phyloP scores from a whole-genome alignment of 78 protist species.

The Polysphondylium violaceum region DNA sequence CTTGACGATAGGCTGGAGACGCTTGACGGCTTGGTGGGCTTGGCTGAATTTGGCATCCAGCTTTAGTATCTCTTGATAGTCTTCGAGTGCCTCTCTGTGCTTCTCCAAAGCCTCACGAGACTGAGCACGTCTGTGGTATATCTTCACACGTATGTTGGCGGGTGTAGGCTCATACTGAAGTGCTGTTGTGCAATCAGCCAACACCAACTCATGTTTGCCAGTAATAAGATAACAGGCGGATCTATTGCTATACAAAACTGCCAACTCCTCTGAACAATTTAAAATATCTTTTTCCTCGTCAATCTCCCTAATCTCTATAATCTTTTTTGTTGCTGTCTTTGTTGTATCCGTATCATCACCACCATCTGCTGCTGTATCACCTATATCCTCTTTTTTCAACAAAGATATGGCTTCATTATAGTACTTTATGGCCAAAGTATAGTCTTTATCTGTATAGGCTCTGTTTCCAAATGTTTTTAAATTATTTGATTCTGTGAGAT shows the following conservation, averaged over 20 bases:
- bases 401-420: conserved; percentile 66
- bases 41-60: conserved; percentile 8
- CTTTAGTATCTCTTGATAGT: conserved; percentile 23
- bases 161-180: conserved; percentile 39
- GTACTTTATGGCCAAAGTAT: conserved; percentile 20
- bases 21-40: conserved; percentile 15
- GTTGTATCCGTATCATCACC: background rate
- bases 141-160: conserved; percentile 10
- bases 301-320: conserved; percentile 70
- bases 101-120: conserved; percentile 63
- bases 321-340: conserved; percentile 22
- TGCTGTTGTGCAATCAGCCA: conserved; percentile 47
- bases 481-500: conserved; percentile 34
- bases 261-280: conserved; percentile 44
- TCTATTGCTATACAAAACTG: conserved; percentile 65
- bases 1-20: conserved; percentile 68
- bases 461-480: conserved; percentile 54
- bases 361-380: background rate
- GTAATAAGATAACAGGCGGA: conserved; percentile 36
- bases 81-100: conserved; percentile 48
- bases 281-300: conserved; percentile 16
- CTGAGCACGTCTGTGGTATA: conserved; percentile 57
- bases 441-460: conserved; percentile 33
- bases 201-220: conserved; percentile 37
- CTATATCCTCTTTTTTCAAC: background rate